A percentile compares a stretch with the other conserved stretches of the same genome.
These are phyloP conservation scores for Lizanozyma gosingica DNA, from an alignment of 1,139 yeast species.

Conservation along the genomic window DNA sequence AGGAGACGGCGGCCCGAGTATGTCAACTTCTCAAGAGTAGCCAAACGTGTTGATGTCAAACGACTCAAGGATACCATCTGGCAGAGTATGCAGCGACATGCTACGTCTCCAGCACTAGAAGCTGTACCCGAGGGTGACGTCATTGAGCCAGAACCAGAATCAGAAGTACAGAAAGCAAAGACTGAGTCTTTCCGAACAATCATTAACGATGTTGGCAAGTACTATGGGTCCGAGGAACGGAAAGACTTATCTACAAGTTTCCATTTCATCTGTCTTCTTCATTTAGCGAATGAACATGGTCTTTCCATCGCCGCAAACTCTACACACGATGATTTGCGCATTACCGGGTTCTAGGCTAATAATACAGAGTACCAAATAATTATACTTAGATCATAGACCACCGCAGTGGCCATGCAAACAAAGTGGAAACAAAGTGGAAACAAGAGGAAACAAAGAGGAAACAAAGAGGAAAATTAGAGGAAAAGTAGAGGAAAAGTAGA, in stretches of 20 bases:
- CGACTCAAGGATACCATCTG: constrained; percentile 76
- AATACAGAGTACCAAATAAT: no score
- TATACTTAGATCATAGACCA: no score
- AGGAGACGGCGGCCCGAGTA: constrained; percentile 41
- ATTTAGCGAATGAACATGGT: constrained; percentile 86
- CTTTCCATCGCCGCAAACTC: constrained; percentile 51
- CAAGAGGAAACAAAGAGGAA: constrained; percentile 23
- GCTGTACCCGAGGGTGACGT: constrained; percentile 2
- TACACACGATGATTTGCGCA: constrained; percentile 47
- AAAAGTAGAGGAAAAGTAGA: constrained; percentile 8
- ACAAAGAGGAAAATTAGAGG: constrained; percentile 15
- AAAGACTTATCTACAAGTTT: constrained; percentile 79
- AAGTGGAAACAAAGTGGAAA: constrained; percentile 22
- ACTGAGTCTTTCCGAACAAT: constrained; percentile 20
- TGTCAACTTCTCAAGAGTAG: constrained; percentile 68
- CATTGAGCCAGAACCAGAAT: constrained; percentile 6
- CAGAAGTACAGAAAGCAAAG: constrained; percentile 7
- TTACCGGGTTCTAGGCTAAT: constrained; percentile 32
- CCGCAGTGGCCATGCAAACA: no score
- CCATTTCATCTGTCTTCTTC: constrained; percentile 76
- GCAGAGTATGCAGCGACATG: constrained; percentile 39
- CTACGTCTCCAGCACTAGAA: constrained; percentile 1
- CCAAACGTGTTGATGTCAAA: constrained; percentile 80
- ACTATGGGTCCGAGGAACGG: constrained; percentile 43
- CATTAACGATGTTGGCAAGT: constrained; percentile 39